Conservation (phyloP, 345 rosid genomes). For the Sisymbrium altissimum region DNA sequence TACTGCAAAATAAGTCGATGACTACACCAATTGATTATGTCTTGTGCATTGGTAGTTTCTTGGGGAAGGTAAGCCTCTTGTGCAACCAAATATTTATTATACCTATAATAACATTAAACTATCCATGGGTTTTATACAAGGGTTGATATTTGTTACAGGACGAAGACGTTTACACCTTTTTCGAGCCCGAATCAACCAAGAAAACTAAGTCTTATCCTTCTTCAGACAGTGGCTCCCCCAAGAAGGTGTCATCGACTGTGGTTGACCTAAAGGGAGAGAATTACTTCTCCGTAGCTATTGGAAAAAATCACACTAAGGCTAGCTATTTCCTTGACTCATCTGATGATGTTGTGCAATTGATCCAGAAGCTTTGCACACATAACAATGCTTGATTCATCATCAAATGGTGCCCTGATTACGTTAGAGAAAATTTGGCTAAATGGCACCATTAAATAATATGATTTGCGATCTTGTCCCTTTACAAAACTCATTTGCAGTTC, state of each 20-base stretch:
- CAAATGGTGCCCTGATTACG: not conserved
- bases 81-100: not conserved
- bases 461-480: not conserved
- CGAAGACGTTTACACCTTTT: conserved; percentile 92
- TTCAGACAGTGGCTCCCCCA: conserved; percentile 24
- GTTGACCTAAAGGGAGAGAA: conserved; percentile 85
- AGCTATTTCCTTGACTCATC: conserved; percentile 71
- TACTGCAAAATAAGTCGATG: conserved; percentile 68
- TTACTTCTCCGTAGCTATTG: conserved; percentile 90
- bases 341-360: conserved; percentile 65
- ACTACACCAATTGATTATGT: conserved; percentile 84
- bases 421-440: not conserved
- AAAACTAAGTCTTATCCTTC: conserved; percentile 36
- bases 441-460: not conserved
- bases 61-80: conserved; percentile 62
- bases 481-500: conserved; percentile 2
- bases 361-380: conserved; percentile 48
- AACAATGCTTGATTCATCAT: conserved; percentile 20
- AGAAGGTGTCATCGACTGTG: conserved; percentile 69
- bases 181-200: conserved; percentile 65
- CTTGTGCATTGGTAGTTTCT: conserved; percentile 83
- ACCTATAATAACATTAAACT: not conserved
- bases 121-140: not conserved
- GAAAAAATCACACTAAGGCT: conserved; percentile 69
- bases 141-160: conserved; percentile 48